Evolutionary conservation across 106 monocot species (phyloP).

Genomic region (Dioscorea alata): DNA sequence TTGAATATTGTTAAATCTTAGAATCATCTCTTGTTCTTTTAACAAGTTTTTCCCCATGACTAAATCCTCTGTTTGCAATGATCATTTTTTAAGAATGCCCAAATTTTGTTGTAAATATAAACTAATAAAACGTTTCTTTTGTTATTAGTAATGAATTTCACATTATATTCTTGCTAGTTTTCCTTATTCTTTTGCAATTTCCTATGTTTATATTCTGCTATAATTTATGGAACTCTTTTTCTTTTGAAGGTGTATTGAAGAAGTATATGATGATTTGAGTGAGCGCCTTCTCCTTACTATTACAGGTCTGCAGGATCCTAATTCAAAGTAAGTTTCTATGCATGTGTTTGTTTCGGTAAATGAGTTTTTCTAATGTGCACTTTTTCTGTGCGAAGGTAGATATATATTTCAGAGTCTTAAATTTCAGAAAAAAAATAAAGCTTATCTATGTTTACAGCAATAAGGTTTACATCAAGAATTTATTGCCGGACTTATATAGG

Average conservation of each 20-base stretch:
- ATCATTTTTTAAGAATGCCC: neutral
- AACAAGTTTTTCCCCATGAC: too few relatives aligned
- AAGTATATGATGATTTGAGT: constrained; percentile 63
- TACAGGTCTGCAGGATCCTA: constrained; percentile 13
- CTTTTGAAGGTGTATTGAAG: constrained; percentile 55
- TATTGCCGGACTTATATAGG: too few relatives aligned
- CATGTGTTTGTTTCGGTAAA: neutral
- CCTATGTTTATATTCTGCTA: neutral
- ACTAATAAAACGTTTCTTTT: neutral
- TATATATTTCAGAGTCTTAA: neutral
- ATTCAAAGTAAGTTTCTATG: constrained; percentile 47
- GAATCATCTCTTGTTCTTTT: too few relatives aligned
- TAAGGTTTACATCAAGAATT: too few relatives aligned
- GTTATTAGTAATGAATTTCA: neutral
- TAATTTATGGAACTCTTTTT: neutral
- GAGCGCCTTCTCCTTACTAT: constrained; percentile 41
- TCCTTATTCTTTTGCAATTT: neutral
- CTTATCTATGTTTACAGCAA: too few relatives aligned
- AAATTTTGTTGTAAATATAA: neutral
- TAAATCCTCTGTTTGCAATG: too few relatives aligned
- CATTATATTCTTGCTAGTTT: neutral
- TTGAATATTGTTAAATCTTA: too few relatives aligned
- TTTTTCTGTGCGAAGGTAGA: neutral
- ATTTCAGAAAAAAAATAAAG: too few relatives aligned
- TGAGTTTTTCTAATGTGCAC: neutral